Evolutionary conservation across 441 rosid species (phyloP).

Genomic region (Breynia disticha): DNA sequence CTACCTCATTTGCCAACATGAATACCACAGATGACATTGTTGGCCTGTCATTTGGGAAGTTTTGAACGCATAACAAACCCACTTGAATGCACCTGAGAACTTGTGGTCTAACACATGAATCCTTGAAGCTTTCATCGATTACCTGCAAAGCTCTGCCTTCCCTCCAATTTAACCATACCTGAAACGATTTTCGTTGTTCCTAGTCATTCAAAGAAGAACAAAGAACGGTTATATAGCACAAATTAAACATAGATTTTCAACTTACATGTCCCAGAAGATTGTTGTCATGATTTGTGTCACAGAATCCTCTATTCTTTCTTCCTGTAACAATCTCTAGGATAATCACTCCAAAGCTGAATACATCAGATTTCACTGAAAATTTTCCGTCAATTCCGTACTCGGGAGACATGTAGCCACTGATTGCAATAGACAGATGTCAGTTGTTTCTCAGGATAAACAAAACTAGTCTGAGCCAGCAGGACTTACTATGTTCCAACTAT

Average conservation of each 20-base stretch:
- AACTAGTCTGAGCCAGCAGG: background rate
- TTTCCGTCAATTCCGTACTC: slow-evolving; percentile 57
- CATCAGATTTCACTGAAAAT: slow-evolving; percentile 48
- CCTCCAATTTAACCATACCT: slow-evolving; percentile 55
- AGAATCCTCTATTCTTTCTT: slow-evolving; percentile 44
- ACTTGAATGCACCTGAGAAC: slow-evolving; percentile 51
- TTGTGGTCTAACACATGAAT: slow-evolving; percentile 22
- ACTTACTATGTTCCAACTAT: slow-evolving; percentile 53
- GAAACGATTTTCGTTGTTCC: slow-evolving; percentile 4
- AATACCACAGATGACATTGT: slow-evolving; percentile 37
- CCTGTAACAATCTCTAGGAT: slow-evolving; percentile 47
- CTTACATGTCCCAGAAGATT: slow-evolving; percentile 30
- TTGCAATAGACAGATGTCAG: background rate
- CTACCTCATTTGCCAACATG: slow-evolving; percentile 41
- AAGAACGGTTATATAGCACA: too few species aligned
- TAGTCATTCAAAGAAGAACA: background rate
- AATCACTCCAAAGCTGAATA: slow-evolving; percentile 50
- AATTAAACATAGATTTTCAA: background rate
- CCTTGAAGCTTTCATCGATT: slow-evolving; percentile 22
- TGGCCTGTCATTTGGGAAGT: slow-evolving; percentile 42
- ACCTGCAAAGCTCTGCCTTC: slow-evolving; percentile 34
- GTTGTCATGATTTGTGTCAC: background rate
- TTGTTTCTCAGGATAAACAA: background rate
- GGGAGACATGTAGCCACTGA: slow-evolving; percentile 58
- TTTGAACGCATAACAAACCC: slow-evolving; percentile 55